Evolutionary conservation across 495 filamentous ascomycete genomes (phyloP), one percentile per base, ranked within the genome.

Genomic region (Penicillium roqueforti): DNA sequence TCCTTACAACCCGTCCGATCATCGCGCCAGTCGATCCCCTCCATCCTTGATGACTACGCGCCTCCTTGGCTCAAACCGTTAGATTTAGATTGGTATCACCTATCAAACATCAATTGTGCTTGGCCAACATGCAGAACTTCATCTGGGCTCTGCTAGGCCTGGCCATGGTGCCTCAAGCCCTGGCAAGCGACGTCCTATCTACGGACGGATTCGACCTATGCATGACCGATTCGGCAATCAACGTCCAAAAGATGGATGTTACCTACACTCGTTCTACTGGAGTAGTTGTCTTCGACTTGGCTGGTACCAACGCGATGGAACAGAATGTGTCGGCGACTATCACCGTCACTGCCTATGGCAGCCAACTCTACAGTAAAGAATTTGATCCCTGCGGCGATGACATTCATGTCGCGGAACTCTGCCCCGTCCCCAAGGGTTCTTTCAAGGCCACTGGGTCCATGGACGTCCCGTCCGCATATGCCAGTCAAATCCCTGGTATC

Each of bases 251-350:
- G 52, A 76, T 93, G 55, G 75, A 95, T 58, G 83, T 97, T 53
- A 75, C 83, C 56, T 98, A 92, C 71, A 82, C 92, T 71, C 82
- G 83, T 51, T 76, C 78, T 34, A 83, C 84, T 47, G 84, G 86
- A 57, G 77, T 78, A 50, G 78, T 98, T 20, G 76, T 75, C 18
- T 97, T 97, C 75, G 84, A 98, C 65, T 80, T 97, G 34, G 82
- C 84, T 48, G 93, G 92, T 42, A 85, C 82, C 44, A 96, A 87
- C 62, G 67, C 69, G 49, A 80, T 79, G 63, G 70, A 79, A 45
- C 87, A 93, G 69, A 92, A 95, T 60, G 90, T 98, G 39, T 87
- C 81, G 51, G 92, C 90, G 7, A 67, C 79, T 14, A 72, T 98
- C 46, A 82, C 82, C 39, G 88, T 97, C 36, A 88, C 80, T 28